These are phyloP conservation scores for Erigeron philadelphicus DNA, from an alignment of 140 eudicot species.

Conservation along the genomic window DNA sequence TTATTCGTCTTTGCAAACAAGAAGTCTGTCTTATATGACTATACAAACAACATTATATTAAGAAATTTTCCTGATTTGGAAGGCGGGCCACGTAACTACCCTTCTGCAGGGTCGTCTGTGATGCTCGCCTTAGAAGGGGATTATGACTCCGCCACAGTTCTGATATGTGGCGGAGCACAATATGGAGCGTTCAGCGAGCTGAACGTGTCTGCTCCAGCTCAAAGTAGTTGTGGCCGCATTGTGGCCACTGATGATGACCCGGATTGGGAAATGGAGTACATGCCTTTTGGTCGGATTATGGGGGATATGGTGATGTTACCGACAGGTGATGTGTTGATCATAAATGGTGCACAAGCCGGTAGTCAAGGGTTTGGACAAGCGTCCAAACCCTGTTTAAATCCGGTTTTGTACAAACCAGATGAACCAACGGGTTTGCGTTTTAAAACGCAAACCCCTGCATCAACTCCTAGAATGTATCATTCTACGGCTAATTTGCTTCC, in stretches of 20 bases:
- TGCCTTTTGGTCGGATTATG: conserved; percentile 10
- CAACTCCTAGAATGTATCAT: conserved; percentile 15
- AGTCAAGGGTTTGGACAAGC: conserved; percentile 13
- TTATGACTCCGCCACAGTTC: neutral
- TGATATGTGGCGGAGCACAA: conserved; percentile 6
- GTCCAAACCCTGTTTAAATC: neutral
- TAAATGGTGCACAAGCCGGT: conserved; percentile 12
- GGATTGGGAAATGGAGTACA: conserved; percentile 9
- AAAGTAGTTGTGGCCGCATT: conserved; percentile 1
- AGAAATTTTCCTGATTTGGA: neutral
- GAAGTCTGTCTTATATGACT: conserved; percentile 9
- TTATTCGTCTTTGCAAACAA: conserved; percentile 10
- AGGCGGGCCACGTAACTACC: conserved; percentile 14
- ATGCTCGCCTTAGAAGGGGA: conserved; percentile 1
- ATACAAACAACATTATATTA: neutral
- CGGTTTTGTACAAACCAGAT: conserved; percentile 6
- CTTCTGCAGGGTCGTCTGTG: conserved; percentile 11
- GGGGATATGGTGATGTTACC: conserved; percentile 16
- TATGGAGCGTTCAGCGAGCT: neutral
- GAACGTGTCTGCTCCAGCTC: neutral
- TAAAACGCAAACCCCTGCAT: neutral
- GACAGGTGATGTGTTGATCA: conserved; percentile 14
- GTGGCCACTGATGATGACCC: conserved; percentile 10
- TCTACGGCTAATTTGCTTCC: conserved; percentile 10
- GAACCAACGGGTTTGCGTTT: neutral